A percentile compares a stretch with the other conserved stretches of the same genome.
Evolutionary conservation across 305 asterid species (phyloP).

Genomic region (Vinca major): DNA sequence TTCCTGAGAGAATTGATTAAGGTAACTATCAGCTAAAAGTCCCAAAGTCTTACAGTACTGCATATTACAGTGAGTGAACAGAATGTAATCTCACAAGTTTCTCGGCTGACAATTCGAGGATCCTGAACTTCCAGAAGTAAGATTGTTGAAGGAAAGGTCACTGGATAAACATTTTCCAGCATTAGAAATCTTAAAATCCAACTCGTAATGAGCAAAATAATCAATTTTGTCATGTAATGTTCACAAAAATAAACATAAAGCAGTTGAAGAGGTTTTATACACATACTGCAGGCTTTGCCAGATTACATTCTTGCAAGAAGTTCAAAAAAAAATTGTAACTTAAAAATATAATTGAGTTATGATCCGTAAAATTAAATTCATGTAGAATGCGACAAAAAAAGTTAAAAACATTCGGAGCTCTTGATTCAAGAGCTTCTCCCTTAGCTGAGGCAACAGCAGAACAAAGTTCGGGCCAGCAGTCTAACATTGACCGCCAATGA

Average conservation of each 20-base stretch:
- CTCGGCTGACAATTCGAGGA: slow-evolving; percentile 18
- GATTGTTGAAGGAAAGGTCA: slow-evolving; percentile 38
- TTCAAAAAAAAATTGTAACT: neutral
- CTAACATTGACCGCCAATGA: neutral
- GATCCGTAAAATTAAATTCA: neutral
- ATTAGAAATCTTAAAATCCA: no score
- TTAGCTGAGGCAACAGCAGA: neutral
- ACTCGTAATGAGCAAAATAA: no score
- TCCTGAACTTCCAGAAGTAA: slow-evolving; percentile 14
- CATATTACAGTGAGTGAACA: neutral
- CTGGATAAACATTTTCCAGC: slow-evolving; percentile 14
- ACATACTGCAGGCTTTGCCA: neutral
- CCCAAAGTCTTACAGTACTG: neutral
- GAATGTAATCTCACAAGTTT: slow-evolving; percentile 22
- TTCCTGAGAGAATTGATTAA: slow-evolving; percentile 28
- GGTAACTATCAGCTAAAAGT: slow-evolving; percentile 15
- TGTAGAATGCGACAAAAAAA: neutral
- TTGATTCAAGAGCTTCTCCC: neutral
- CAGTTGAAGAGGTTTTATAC: neutral
- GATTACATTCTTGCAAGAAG: neutral
- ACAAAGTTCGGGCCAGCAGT: neutral
- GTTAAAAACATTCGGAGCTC: neutral
- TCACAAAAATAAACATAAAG: no score
- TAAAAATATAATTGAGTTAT: neutral
- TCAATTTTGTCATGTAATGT: no score